Evolutionary conservation across 371 early-diverging fungal genomes (phyloP).

Genomic region (Parasitella parasitica): DNA sequence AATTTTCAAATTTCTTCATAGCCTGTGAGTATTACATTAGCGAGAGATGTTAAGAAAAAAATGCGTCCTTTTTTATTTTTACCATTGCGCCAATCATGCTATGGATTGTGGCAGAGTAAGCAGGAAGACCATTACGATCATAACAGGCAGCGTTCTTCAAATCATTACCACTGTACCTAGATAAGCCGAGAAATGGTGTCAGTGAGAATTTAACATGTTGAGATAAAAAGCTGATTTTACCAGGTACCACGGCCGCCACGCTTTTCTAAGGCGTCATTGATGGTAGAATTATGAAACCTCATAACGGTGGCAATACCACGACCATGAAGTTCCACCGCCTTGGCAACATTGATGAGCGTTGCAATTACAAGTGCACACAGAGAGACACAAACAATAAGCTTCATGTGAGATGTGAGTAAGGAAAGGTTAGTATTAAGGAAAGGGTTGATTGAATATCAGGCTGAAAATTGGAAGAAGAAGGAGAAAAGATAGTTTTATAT

Average conservation of each 20-base stretch:
- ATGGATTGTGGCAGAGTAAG: conserved; percentile 37
- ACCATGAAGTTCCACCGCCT: conserved; percentile 21
- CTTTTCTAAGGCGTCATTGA: conserved; percentile 19
- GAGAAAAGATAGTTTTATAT: neutral
- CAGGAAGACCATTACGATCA: conserved; percentile 43
- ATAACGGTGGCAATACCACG: conserved; percentile 42
- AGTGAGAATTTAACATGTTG: neutral
- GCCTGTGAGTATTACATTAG: conserved; percentile 25
- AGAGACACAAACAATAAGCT: conserved; percentile 16
- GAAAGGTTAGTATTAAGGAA: conserved; percentile 2
- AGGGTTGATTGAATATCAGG: conserved; percentile 2
- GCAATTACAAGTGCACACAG: conserved; percentile 20
- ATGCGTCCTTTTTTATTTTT: conserved; percentile 6
- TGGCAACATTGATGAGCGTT: conserved; percentile 15
- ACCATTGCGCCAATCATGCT: conserved; percentile 55
- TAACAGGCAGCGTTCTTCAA: conserved; percentile 55
- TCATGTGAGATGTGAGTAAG: conserved; percentile 16
- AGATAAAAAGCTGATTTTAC: conserved; percentile 20
- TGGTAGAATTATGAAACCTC: conserved; percentile 25
- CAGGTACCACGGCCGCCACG: conserved; percentile 47
- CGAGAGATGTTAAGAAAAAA: too few species aligned
- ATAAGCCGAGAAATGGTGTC: neutral
- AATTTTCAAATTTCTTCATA: conserved; percentile 47
- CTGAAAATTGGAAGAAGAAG: conserved; percentile 6
- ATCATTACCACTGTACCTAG: conserved; percentile 48